Evolutionary conservation across 2,329 filamentous ascomycete species (phyloP).

Genomic region (Thielaviopsis euricoi): DNA sequence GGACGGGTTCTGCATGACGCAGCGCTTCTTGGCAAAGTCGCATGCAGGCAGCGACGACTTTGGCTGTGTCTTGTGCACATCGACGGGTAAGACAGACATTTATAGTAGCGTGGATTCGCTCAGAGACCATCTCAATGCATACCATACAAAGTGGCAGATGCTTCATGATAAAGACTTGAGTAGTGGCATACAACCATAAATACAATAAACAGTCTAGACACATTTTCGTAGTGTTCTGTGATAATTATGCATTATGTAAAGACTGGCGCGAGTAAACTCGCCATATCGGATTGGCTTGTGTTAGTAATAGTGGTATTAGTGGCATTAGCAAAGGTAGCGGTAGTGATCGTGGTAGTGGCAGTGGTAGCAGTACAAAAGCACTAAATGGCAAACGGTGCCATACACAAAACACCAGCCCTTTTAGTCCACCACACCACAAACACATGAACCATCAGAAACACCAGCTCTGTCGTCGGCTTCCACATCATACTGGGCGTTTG

Average conservation of each 20-base stretch:
- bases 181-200: neutral
- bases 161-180: conserved; percentile 20
- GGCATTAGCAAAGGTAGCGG: too few relatives aligned
- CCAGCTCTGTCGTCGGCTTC: neutral
- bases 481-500: neutral
- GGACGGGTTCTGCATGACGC: conserved; percentile 24
- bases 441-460: neutral
- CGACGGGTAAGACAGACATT: conserved; percentile 20
- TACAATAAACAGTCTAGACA: neutral
- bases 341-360: too few relatives aligned
- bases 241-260: neutral
- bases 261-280: too few relatives aligned
- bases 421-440: conserved; percentile 1
- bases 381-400: neutral
- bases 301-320: too few relatives aligned
- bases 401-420: neutral
- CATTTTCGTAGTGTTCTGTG: neutral
- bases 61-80: conserved; percentile 25
- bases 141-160: conserved; percentile 27
- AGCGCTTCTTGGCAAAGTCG: conserved; percentile 25
- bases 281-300: neutral
- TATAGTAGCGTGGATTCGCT: conserved; percentile 19
- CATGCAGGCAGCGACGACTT: conserved; percentile 20
- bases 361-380: too few relatives aligned
- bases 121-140: conserved; percentile 21